phyloP scores from a whole-genome alignment of 2,329 filamentous ascomycete genomes.

The Exserohilum rostratum region DNA sequence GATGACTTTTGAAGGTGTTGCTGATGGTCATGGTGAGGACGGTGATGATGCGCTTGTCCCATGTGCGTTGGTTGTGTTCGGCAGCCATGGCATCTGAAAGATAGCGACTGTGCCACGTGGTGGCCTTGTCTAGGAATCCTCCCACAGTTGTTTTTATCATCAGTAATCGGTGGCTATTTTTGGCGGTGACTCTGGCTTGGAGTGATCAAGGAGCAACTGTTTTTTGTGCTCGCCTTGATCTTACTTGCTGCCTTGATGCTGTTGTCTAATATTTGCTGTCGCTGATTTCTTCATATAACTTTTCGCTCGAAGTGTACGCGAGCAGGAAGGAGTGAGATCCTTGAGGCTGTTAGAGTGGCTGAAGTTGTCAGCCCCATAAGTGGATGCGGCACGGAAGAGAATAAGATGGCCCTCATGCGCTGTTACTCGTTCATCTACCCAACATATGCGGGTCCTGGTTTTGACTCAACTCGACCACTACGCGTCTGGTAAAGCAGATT shows the following conservation, averaged over 20 bases:
- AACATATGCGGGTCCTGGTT: too few species aligned
- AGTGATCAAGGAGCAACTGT: neutral
- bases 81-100: neutral
- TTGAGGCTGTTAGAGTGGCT: too few species aligned
- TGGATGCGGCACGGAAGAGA: too few species aligned
- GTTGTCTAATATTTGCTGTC: too few species aligned
- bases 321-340: too few species aligned
- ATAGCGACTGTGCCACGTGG: neutral
- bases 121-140: neutral
- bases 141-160: constrained; percentile 1
- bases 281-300: too few species aligned
- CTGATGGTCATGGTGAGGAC: neutral
- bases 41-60: neutral
- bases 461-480: too few species aligned
- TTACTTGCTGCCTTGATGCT: neutral
- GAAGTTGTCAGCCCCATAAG: too few species aligned
- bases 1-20: neutral
- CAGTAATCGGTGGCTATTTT: constrained; percentile 14
- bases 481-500: too few species aligned
- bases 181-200: neutral
- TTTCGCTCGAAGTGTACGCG: too few species aligned
- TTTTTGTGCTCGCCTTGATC: neutral
- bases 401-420: too few species aligned
- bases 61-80: neutral
- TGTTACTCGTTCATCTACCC: too few species aligned